These are phyloP conservation scores for Tulasnella sp. DNA, from an alignment of 768 basidiomycete genomes.

Conservation along the genomic window DNA sequence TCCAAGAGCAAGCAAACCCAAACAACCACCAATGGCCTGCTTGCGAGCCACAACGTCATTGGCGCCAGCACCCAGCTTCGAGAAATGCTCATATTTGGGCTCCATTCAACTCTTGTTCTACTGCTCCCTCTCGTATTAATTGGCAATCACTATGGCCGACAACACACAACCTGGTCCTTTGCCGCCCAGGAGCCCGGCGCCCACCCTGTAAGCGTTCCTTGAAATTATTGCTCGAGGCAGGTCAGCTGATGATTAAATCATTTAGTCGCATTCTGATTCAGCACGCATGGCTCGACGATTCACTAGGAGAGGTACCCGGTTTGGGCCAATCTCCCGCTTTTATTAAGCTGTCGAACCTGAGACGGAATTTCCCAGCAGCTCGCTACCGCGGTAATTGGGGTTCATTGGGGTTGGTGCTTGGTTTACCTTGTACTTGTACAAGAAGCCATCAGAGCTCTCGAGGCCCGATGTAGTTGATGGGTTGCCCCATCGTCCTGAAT, in stretches of 20 bases:
- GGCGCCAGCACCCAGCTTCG: background rate
- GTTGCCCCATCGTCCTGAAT: background rate
- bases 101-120: background rate
- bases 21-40: background rate
- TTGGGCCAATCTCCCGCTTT: background rate
- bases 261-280: background rate
- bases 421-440: background rate
- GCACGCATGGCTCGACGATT: background rate
- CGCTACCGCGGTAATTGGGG: background rate
- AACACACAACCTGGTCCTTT: background rate
- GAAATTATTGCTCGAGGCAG: background rate
- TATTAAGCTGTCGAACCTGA: background rate
- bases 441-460: background rate
- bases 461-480: background rate
- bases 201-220: background rate
- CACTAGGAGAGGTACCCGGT: background rate
- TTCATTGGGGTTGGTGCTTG: background rate
- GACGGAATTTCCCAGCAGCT: background rate
- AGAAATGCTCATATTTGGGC: background rate
- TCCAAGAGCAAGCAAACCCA: background rate
- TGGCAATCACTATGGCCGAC: background rate
- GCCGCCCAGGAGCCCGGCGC: background rate
- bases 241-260: background rate
- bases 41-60: background rate
- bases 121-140: background rate